These are phyloP conservation scores for Suhomyces vadensis DNA, from an alignment of 805 yeast genomes.

Conservation along the genomic window DNA sequence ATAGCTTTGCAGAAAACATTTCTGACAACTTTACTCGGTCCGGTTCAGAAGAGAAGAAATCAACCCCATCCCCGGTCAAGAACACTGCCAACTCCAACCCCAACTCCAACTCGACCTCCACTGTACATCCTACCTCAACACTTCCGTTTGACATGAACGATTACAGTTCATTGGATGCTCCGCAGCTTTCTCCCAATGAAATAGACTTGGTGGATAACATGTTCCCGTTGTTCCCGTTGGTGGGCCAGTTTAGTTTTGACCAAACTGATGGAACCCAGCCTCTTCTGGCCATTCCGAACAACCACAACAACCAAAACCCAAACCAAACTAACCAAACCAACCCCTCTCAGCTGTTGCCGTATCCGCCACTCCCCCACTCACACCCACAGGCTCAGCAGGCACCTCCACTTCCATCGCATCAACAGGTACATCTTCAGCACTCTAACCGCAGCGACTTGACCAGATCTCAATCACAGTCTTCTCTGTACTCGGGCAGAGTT, in stretches of 20 bases:
- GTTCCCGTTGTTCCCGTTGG: slow-evolving; percentile 46
- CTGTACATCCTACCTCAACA: background rate
- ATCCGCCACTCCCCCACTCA: too few species aligned
- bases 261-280: slow-evolving; percentile 33
- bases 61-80: background rate
- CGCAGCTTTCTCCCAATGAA: slow-evolving; percentile 14
- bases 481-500: background rate
- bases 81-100: background rate
- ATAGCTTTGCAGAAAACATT: background rate
- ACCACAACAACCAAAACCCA: slow-evolving; percentile 3
- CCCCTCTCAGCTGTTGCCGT: slow-evolving; percentile 1
- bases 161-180: background rate
- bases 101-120: too few species aligned
- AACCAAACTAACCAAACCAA: background rate
- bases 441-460: background rate
- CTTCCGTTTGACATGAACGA: slow-evolving; percentile 4
- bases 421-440: background rate
- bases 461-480: slow-evolving; percentile 2
- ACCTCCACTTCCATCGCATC: background rate
- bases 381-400: background rate
- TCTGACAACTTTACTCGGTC: background rate
- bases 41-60: background rate
- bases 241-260: slow-evolving; percentile 40
- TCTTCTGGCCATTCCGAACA: slow-evolving; percentile 28
- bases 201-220: slow-evolving; percentile 33